Conservation (phyloP, 1,139 yeast genomes). For the Blastobotrys buckinghamii region DNA sequence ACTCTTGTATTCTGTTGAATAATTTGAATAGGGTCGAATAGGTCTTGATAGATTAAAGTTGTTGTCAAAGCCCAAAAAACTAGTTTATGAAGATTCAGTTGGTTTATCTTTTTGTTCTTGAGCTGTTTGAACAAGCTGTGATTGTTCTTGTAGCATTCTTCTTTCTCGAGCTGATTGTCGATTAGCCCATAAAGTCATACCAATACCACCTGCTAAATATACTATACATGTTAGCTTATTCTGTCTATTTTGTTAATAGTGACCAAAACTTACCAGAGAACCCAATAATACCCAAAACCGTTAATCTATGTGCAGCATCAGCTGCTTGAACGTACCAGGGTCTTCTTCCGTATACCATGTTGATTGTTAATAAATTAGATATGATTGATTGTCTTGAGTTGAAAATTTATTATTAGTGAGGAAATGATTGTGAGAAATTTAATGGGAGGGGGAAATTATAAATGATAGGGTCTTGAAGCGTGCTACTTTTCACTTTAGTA, state of each 20-base stretch:
- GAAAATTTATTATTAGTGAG: background rate
- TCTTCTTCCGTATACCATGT: conserved; percentile 40
- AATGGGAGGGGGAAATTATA: background rate
- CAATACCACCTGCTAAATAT: conserved; percentile 54
- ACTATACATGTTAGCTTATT: conserved; percentile 19
- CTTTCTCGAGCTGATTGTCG: conserved; percentile 21
- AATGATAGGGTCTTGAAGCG: too few species aligned
- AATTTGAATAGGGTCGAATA: too few species aligned
- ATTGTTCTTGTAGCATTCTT: conserved; percentile 3
- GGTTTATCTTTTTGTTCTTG: conserved; percentile 1
- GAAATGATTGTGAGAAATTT: background rate
- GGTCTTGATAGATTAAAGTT: too few species aligned
- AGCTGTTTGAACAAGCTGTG: conserved; percentile 1
- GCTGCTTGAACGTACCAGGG: conserved; percentile 74
- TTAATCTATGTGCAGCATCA: conserved; percentile 45
- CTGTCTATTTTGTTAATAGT: background rate
- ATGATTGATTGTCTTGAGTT: background rate
- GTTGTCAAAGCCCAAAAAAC: background rate
- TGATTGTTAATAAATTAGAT: background rate
- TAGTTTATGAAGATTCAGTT: background rate
- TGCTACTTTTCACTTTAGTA: too few species aligned
- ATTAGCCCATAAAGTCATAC: conserved; percentile 56
- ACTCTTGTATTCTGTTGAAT: too few species aligned
- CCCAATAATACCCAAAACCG: conserved; percentile 58
- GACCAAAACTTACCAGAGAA: conserved; percentile 42